Evolutionary conservation across 495 filamentous ascomycete genomes (phyloP).

Genomic region (Darksidea phi): DNA sequence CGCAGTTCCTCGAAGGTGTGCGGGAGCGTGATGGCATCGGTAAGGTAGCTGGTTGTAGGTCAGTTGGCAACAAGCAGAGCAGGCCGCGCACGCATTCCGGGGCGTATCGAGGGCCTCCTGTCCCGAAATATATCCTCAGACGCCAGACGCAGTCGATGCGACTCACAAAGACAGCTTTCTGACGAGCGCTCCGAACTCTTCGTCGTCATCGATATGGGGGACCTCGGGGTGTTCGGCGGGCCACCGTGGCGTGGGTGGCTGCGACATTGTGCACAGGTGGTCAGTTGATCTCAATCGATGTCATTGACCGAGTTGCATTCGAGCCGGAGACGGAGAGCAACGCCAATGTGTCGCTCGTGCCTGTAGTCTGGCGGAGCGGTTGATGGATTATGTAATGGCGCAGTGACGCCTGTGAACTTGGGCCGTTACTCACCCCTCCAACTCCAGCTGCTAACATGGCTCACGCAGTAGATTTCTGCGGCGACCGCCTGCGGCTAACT

Average conservation of each 20-base stretch:
- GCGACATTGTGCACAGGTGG: constrained; percentile 15
- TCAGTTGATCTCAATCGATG: not conserved
- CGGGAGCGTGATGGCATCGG: constrained; percentile 62
- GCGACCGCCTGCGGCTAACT: constrained; percentile 14
- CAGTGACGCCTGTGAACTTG: too few relatives aligned
- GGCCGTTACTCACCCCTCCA: too few relatives aligned
- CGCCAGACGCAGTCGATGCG: too few relatives aligned
- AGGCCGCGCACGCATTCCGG: too few relatives aligned
- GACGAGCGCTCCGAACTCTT: constrained; percentile 64
- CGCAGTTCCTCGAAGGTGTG: constrained; percentile 79
- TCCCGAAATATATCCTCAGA: too few relatives aligned
- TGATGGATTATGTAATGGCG: too few relatives aligned
- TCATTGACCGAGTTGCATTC: constrained; percentile 8
- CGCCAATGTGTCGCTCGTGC: too few relatives aligned
- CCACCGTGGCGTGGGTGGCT: constrained; percentile 34
- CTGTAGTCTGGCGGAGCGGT: too few relatives aligned
- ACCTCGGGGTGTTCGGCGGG: constrained; percentile 45
- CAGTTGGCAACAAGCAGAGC: not conserved
- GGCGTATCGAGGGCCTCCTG: too few relatives aligned
- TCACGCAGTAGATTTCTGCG: constrained; percentile 11
- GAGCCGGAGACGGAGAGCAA: not conserved
- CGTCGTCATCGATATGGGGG: constrained; percentile 62
- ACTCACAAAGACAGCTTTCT: constrained; percentile 65
- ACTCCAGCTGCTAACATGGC: constrained; percentile 3
- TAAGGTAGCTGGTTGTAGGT: constrained; percentile 57